These are phyloP conservation scores for Eutypa lata DNA, from an alignment of 2,329 filamentous ascomycete genomes.

Conservation along the genomic window DNA sequence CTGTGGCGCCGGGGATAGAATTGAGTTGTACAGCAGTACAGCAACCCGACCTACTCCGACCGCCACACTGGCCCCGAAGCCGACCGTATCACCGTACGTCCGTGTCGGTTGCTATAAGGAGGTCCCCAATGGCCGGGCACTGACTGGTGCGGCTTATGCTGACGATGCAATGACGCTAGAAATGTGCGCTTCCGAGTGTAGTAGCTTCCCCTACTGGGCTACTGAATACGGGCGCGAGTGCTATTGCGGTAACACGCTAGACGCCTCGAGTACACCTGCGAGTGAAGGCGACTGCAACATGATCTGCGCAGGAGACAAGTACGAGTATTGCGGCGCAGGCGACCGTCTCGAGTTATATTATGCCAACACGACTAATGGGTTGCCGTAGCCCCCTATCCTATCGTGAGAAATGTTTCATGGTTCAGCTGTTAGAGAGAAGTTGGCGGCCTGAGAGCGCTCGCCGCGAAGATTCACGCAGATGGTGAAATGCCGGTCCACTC, in stretches of 20 bases:
- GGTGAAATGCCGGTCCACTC: conserved; percentile 31
- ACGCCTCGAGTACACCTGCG: conserved; percentile 28
- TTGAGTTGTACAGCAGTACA: conserved; percentile 42
- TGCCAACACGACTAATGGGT: conserved; percentile 6
- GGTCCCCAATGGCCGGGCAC: conserved; percentile 31
- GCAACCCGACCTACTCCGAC: conserved; percentile 32
- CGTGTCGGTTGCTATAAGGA: conserved; percentile 40
- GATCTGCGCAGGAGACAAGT: conserved; percentile 32
- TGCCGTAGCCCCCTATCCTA: conserved; percentile 1
- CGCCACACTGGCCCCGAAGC: conserved; percentile 30
- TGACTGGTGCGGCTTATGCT: conserved; percentile 29
- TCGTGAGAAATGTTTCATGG: conserved; percentile 19
- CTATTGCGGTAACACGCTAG: conserved; percentile 38
- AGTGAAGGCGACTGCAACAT: conserved; percentile 34
- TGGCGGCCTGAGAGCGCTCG: conserved; percentile 28
- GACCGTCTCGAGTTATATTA: conserved; percentile 23
- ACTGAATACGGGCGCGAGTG: conserved; percentile 37
- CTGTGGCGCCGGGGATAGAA: conserved; percentile 40
- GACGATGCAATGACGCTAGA: conserved; percentile 37
- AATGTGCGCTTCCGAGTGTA: conserved; percentile 33
- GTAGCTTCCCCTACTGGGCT: conserved; percentile 34
- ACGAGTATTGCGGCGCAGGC: conserved; percentile 33
- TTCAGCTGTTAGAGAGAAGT: conserved; percentile 37
- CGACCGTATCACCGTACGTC: conserved; percentile 32
- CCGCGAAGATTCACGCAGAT: conserved; percentile 15